Base-by-base conservation (phyloP, 306 rosid species). In the Argentina anserina region DNA sequence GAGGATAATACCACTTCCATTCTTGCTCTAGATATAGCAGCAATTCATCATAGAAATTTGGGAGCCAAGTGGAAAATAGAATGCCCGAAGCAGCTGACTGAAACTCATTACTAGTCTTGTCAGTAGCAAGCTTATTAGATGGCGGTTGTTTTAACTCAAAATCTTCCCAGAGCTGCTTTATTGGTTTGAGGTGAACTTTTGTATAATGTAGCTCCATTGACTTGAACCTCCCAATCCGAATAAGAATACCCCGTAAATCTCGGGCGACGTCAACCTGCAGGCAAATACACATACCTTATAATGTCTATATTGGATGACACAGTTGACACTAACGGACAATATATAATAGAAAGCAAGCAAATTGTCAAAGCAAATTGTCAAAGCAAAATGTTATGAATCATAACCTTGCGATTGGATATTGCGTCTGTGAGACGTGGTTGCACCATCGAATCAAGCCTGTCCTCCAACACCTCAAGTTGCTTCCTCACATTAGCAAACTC, bases 11-110 rank as follows among this genome's bases (percentile, higher is more conserved):
- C 99, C 99, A 95, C 79, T 95, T 95, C 99, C 99, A 91, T 81
- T 91, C 99, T 82, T 95, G 99, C 83, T 95, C 97, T 41, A 95
- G 97, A 86, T 89, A 95, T 72, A 95, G 99, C 67, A 95, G 89
- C 83, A 95, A 78, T 50, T 91, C 99, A 29, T 95, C 97, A 47
- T 91, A 91, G 89, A 95, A 95, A 88, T 80, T 83, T 36, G 99
- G 96, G 66, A 95, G 76, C 99, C 99, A 95, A 31, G 87, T 91
- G 75, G 80, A 80, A 81, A 95, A 95, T 58, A 91, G 79, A 76
- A 88, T 55, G 50, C 90, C 43, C 25, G 85, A 78, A 63, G 85
- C 76, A 83, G 75, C 77, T 28, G 87, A 72, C 64, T 87, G 89
- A 77, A 85, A 79, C 37, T 87, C 88, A 43, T 73, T 81, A 76